Conservation (phyloP, 177 flowering plant species). For the Vitis hybrid region DNA sequence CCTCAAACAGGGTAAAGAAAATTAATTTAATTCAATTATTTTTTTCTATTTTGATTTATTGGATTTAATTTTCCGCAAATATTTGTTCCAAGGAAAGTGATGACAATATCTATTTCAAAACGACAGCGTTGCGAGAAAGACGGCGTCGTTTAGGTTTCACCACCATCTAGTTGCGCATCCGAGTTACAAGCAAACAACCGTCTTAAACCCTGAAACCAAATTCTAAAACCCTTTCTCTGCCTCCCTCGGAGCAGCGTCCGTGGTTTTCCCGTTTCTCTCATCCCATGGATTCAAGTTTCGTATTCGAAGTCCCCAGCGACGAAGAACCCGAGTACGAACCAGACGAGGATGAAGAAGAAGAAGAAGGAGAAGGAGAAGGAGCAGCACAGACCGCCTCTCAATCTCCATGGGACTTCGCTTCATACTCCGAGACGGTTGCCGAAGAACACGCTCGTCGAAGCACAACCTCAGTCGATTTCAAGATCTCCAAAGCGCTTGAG, state of each 20-base stretch:
- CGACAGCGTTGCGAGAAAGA: too few species aligned
- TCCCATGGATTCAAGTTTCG: conserved; percentile 46
- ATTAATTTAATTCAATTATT: too few species aligned
- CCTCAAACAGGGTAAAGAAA: too few species aligned
- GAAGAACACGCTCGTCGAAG: conserved; percentile 85
- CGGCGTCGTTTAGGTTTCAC: too few species aligned
- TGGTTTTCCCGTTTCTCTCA: background rate
- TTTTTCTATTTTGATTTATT: too few species aligned
- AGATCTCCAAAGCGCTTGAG: conserved; percentile 58
- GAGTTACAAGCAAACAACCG: too few species aligned
- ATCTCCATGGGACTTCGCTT: conserved; percentile 91
- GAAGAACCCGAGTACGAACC: conserved; percentile 47
- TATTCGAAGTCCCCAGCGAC: conserved; percentile 72
- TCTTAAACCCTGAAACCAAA: background rate
- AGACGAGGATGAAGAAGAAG: conserved; percentile 31
- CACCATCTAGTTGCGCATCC: too few species aligned
- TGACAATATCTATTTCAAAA: too few species aligned
- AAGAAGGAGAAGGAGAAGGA: conserved; percentile 17
- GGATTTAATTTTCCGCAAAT: too few species aligned
- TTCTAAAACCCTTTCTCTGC: conserved; percentile 1
- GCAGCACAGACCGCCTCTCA: conserved; percentile 26
- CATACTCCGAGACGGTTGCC: conserved; percentile 70
- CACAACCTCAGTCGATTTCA: conserved; percentile 85
- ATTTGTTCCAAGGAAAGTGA: too few species aligned
- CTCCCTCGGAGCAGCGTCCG: background rate